Evolutionary conservation across 768 basidiomycete species (phyloP), one percentile per base, ranked within the genome.

Genomic region (Tricholoma furcatifolium): DNA sequence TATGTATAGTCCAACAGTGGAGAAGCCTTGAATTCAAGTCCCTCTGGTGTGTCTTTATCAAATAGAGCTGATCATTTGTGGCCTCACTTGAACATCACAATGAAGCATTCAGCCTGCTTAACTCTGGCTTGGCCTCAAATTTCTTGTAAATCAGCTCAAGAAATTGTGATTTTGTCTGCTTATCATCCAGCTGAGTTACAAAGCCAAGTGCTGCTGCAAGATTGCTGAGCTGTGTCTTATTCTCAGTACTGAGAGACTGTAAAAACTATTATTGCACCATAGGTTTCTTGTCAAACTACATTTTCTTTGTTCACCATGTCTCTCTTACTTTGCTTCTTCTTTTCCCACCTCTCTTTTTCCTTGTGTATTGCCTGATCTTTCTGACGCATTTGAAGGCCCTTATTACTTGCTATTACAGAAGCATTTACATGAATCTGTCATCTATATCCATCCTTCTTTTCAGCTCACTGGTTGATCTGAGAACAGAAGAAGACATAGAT

Each of bases 401-500:
- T 30, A 17, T 50, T 39, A 18, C n/a, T 39, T n/a, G 48, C 41
- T 39, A 50, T 50, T 6, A 50, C 38, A 39, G 7, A 4, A 9
- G 18, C 30, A 3, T 23, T 39, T 7, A 24, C 38, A 4, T 50
- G 4, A 2, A 50, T 41, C 0, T 39, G 24, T 4, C 4, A 27
- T 3, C 17, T 27, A 15, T 49, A 27, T 6, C 36, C 36, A 0
- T 36, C 47, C 11, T n/a, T n/a, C n/a, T n/a, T n/a, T n/a, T n/a
- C n/a, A n/a, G n/a, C n/a, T n/a, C n/a, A n/a, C n/a, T n/a, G n/a
- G n/a, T n/a, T n/a, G n/a, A n/a, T 38, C 34, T n/a, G 71, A 66
- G 14, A 82, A 74, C 3, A 67, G 90, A 76, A 77, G 35, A n/a
- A n/a, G 64, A 81, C 17, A 65, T 96, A 65, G 71, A 73, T 4